Evolutionary conservation across 305 asterid genomes (phyloP).

Genomic region (Solanum hybrid): DNA sequence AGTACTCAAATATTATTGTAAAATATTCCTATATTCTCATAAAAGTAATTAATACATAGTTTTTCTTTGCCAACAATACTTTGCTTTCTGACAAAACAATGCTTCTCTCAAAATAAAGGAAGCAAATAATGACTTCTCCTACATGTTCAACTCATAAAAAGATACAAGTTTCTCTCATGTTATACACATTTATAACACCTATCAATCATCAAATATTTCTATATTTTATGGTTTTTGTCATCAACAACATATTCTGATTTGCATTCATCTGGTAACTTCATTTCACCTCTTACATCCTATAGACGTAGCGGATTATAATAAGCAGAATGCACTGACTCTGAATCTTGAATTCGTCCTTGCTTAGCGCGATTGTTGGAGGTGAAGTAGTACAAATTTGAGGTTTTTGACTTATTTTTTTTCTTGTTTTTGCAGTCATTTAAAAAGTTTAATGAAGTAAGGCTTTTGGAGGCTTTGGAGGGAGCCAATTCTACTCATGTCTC

Average conservation of each 20-base stretch:
- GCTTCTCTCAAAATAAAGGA: constrained; percentile 1
- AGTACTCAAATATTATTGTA: not conserved
- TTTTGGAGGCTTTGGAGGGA: not conserved
- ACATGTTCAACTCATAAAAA: not conserved
- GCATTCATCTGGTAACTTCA: not conserved
- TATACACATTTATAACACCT: not conserved
- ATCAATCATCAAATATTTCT: not conserved
- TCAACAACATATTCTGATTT: not conserved
- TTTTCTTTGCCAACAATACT: not conserved
- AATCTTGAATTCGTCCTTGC: not conserved
- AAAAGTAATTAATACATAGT: not conserved
- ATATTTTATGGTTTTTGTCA: not conserved
- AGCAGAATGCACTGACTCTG: not conserved
- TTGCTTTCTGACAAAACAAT: constrained; percentile 1
- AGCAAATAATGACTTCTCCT: not conserved
- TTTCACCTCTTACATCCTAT: not conserved
- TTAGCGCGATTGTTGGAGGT: not conserved
- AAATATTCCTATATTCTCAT: not conserved
- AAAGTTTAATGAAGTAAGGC: not conserved
- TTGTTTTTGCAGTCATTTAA: no score
- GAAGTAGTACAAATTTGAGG: not conserved
- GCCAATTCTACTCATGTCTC: not conserved
- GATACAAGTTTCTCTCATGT: not conserved
- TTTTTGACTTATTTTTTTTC: not conserved
- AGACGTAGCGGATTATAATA: not conserved